A percentile compares a stretch with the other conserved stretches of the same genome.
Conservation (phyloP, 257 asterid species). For the Scutellaria barbata region DNA sequence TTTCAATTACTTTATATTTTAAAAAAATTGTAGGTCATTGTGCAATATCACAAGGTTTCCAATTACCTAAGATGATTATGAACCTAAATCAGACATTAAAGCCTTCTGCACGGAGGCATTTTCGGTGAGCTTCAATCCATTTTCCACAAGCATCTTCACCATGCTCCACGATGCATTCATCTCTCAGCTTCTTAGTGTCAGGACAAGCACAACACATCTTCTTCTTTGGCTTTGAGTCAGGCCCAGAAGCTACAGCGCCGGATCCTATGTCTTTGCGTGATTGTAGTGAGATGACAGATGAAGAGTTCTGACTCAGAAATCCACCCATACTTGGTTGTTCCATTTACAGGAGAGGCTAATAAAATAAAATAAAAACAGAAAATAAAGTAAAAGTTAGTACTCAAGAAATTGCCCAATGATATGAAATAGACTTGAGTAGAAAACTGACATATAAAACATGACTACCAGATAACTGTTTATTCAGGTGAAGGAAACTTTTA, state of each 20-base stretch:
- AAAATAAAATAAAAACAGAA: background rate
- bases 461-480: background rate
- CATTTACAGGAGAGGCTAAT: slow-evolving; percentile 17
- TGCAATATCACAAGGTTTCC: slow-evolving; percentile 11
- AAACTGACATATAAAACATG: background rate
- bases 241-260: slow-evolving; percentile 34
- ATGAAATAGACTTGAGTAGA: slow-evolving; percentile 10
- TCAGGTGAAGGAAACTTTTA: background rate
- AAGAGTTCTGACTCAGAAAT: slow-evolving; percentile 38
- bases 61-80: background rate
- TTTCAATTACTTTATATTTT: background rate
- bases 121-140: slow-evolving; percentile 82
- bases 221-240: slow-evolving; percentile 81
- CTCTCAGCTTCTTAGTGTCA: slow-evolving; percentile 82
- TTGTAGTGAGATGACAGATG: slow-evolving; percentile 51
- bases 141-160: slow-evolving; percentile 82
- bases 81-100: slow-evolving; percentile 63
- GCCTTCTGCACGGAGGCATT: slow-evolving; percentile 92
- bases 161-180: slow-evolving; percentile 81
- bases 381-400: background rate
- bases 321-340: slow-evolving; percentile 53
- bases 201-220: slow-evolving; percentile 97
- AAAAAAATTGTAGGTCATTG: background rate
- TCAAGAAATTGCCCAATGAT: background rate
- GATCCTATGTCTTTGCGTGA: slow-evolving; percentile 51